These are phyloP conservation scores for Earliella scabrosa DNA, from an alignment of 1,284 basidiomycete species.

Conservation along the genomic window DNA sequence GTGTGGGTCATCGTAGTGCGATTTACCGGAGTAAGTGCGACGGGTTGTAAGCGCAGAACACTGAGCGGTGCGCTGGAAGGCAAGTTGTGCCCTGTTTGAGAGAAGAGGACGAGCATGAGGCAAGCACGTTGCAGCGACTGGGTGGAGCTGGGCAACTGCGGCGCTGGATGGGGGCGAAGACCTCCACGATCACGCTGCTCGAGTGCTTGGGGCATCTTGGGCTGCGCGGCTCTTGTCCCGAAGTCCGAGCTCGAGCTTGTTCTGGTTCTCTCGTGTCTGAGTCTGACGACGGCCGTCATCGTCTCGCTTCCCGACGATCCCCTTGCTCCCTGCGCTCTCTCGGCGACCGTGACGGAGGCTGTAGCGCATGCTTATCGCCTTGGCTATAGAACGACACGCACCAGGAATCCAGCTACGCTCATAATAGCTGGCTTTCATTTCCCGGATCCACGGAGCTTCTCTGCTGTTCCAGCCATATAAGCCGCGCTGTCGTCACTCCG, in stretches of 20 bases:
- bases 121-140: constrained; percentile 13
- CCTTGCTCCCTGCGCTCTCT: constrained; percentile 4
- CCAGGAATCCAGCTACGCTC: constrained; percentile 4
- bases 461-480: constrained; percentile 16
- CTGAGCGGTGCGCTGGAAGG: constrained; percentile 1
- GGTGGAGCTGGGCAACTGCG: constrained; percentile 9
- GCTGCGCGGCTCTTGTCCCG: not conserved
- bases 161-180: constrained; percentile 2
- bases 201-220: not conserved
- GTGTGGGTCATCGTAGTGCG: constrained; percentile 1
- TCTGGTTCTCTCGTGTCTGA: not conserved
- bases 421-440: constrained; percentile 13
- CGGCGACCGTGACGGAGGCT: not conserved
- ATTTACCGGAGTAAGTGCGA: too few relatives aligned
- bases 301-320: constrained; percentile 1
- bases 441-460: constrained; percentile 19
- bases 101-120: constrained; percentile 13
- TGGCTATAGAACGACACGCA: constrained; percentile 2
- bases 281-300: not conserved
- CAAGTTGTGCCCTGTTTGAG: not conserved
- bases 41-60: too few relatives aligned
- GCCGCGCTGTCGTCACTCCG: constrained; percentile 10
- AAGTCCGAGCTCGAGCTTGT: constrained; percentile 2
- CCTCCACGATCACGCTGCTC: constrained; percentile 9
- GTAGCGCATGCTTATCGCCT: constrained; percentile 7